Evolutionary conservation across 495 filamentous ascomycete genomes (phyloP).

Genomic region (Collariella sp.): DNA sequence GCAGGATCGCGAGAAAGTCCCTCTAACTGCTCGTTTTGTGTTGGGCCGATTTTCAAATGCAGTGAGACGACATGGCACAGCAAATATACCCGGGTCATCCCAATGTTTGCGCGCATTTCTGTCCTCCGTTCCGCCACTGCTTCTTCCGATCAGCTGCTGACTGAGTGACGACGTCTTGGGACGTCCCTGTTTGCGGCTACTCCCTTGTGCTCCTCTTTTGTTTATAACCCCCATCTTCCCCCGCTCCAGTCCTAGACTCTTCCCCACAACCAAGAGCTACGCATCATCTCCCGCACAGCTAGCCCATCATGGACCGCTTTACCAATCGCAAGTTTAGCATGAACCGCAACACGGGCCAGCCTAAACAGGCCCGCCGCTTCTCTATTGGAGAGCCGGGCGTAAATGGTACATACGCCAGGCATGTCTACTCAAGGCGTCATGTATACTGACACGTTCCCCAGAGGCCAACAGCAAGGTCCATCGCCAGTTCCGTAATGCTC

Average conservation of each 20-base stretch:
- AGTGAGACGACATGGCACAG: not conserved
- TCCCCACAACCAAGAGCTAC: not conserved
- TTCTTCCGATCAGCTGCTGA: not conserved
- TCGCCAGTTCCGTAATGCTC: slow-evolving; percentile 72
- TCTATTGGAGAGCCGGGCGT: slow-evolving; percentile 42
- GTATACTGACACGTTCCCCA: slow-evolving; percentile 27
- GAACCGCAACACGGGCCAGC: slow-evolving; percentile 48
- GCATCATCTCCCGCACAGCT: not conserved
- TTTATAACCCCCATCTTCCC: not conserved
- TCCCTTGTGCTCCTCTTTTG: not conserved
- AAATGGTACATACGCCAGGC: slow-evolving; percentile 31
- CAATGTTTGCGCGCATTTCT: not conserved
- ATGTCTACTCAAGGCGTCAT: slow-evolving; percentile 1
- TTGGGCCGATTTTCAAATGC: slow-evolving; percentile 2
- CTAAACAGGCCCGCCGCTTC: slow-evolving; percentile 41
- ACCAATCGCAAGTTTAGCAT: slow-evolving; percentile 48
- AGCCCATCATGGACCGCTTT: slow-evolving; percentile 36
- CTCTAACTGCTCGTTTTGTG: not conserved
- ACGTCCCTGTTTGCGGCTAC: not conserved
- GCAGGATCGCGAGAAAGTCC: slow-evolving; percentile 1
- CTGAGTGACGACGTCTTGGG: not conserved
- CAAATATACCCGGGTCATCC: not conserved
- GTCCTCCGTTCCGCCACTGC: slow-evolving; percentile 3
- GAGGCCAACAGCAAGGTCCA: slow-evolving; percentile 76
- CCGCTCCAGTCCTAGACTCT: not conserved